Evolutionary conservation across 2,329 filamentous ascomycete species (phyloP), one percentile per base, ranked within the genome.

Genomic region (Cladosporium sp.): DNA sequence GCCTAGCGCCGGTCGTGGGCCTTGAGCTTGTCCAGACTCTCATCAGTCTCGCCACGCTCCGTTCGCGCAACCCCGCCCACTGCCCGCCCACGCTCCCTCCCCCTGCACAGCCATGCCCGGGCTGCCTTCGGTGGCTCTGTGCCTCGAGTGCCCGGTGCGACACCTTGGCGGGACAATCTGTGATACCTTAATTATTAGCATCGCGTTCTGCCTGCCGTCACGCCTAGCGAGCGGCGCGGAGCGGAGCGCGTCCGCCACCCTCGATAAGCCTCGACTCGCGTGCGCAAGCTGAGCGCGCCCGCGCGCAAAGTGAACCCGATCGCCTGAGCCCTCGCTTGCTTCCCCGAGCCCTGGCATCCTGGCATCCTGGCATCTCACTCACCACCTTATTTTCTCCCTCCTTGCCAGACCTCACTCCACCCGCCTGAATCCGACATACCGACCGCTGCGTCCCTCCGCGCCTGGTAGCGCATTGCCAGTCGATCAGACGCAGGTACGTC

Each of bases 401-500:
- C 34, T 35, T n/a, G n/a, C 34, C 34, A 35, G 4, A 11, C 34
- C 34, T 35, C 34, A n/a, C 34, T 35, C 34, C 34, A 35, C 34
- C 34, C n/a, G 10, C 10, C 34, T 2, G 10, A n/a, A 6, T 35
- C n/a, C 34, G 34, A 35, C 34, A 35, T 35, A 4, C 34, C 34
- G 34, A 35, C 34, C 22, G 5, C 34, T 35, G 10, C 34, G 34
- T 11, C 34, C 34, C 5, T n/a, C n/a, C 34, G 10, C 34, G n/a
- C 34, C 34, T 18, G 22, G 22, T 28, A 28, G 22, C 22, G 22
- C 22, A 28, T 28, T 7, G 22, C 22, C 5, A 35, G 34, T 11
- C 34, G 34, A n/a, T n/a, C 34, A 35, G 38, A 49, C 46, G 46
- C 46, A 49, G 46, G 46, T 49, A 49, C 46, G 38, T 28, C 46